Evolutionary conservation across 805 yeast genomes (phyloP), one percentile per base, ranked within the genome.

Genomic region (Candida suzukii): DNA sequence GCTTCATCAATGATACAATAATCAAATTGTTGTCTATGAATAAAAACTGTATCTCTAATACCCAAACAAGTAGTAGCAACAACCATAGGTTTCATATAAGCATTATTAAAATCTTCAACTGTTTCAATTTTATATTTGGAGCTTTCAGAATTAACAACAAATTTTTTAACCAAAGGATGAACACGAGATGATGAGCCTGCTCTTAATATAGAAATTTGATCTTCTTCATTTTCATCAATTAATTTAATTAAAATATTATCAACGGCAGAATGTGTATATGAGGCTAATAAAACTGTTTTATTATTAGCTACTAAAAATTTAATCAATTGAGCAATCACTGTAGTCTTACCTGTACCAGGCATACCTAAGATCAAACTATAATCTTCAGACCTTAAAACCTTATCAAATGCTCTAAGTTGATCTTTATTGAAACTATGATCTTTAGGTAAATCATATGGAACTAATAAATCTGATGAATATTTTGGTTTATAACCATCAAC

Each of bases 331-430:
- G 95, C 83, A 41, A 93, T 88, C 0, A 90, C 84, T 0, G 98
- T 88, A 2, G 96, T 88, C 54, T 88, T 88, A 10, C 96, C 99
- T 0, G 98, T 93, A 3, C 99, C 99, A 0, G 99, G 99, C 99
- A 93, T 93, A 0, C 99, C 99, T 45, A 91, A 64, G 17, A 93
- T 74, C 51, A 93, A 67, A 4, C 90, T 70, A 55, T 86, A 93
- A 56, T 90, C 95, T 40, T 78, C 57, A 0, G 93, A 73, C 14
- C 70, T 59, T 37, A 88, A 56, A 0, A 80, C 86, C 44, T 70
- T 74, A 14, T 77, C 72, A 30, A 93, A 69, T 0, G 97, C 98
- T 2, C 42, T 50, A 4, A 66, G 45, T 55, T 93, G 99, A 52
- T 88, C 95, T 0, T 57, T 53, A 52, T 93, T 93, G 50, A 86